Evolutionary conservation across 2,329 filamentous ascomycete species (phyloP).

Genomic region (Penicillium sp.): DNA sequence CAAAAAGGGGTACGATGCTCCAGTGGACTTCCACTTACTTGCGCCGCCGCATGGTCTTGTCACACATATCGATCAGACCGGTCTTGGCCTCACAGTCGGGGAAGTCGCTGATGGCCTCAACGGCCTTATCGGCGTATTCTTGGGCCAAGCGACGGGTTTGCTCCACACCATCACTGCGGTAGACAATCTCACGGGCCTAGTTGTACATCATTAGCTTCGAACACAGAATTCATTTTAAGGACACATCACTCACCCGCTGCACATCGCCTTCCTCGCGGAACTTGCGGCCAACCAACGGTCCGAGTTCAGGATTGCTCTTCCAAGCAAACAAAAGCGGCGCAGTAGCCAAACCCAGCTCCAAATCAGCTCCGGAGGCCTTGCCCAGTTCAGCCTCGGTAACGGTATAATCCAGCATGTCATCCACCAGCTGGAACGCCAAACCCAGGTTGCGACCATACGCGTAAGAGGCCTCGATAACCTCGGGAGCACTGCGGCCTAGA

Average conservation of each 20-base stretch:
- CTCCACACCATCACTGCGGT: conserved; percentile 81
- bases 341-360: conserved; percentile 90
- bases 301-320: conserved; percentile 83
- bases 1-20: conserved; percentile 9
- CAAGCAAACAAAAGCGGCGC: conserved; percentile 94
- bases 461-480: conserved; percentile 89
- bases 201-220: conserved; percentile 11
- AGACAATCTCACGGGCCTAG: conserved; percentile 83
- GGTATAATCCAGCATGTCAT: conserved; percentile 98
- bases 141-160: conserved; percentile 88
- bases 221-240: neutral
- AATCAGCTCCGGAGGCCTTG: conserved; percentile 90
- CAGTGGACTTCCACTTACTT: conserved; percentile 57
- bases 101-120: conserved; percentile 78
- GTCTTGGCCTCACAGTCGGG: conserved; percentile 94
- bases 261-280: conserved; percentile 85
- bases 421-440: conserved; percentile 93
- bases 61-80: conserved; percentile 88
- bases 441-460: conserved; percentile 90
- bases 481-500: conserved; percentile 71
- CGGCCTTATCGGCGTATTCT: conserved; percentile 85
- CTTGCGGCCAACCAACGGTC: conserved; percentile 85
- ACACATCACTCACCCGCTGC: conserved; percentile 61
- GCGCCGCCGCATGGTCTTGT: conserved; percentile 83
- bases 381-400: conserved; percentile 80